Conservation (phyloP, 2,329 filamentous ascomycete species). For the Verticillium klebahnii region DNA sequence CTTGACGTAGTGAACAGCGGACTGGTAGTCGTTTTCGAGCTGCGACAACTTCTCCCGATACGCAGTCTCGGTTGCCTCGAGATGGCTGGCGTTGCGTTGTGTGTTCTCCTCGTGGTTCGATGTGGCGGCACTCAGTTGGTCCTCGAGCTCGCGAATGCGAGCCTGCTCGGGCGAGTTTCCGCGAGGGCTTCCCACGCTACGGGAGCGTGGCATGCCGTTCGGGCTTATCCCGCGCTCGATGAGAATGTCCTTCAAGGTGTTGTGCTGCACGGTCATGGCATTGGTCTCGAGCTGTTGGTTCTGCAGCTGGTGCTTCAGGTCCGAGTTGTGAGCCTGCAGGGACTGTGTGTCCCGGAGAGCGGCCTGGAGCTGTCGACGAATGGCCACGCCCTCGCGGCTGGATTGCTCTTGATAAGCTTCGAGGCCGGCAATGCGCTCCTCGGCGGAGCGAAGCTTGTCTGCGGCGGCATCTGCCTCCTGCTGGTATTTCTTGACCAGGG, state of each 20-base stretch:
- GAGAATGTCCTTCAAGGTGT: constrained; percentile 87
- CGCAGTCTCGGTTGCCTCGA: constrained; percentile 79
- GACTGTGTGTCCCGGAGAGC: constrained; percentile 78
- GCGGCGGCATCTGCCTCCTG: constrained; percentile 80
- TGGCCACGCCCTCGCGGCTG: constrained; percentile 84
- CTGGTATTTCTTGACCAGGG: constrained; percentile 82
- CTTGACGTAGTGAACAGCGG: constrained; percentile 95
- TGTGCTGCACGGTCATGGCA: constrained; percentile 86
- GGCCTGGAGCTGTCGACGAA: constrained; percentile 84
- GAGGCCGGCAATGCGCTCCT: constrained; percentile 93
- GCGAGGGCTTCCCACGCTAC: constrained; percentile 67
- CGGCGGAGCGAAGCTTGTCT: constrained; percentile 84
- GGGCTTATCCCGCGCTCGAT: constrained; percentile 83
- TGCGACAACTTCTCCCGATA: constrained; percentile 93
- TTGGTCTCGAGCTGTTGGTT: constrained; percentile 91
- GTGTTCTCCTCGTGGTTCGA: constrained; percentile 85
- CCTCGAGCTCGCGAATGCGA: constrained; percentile 79
- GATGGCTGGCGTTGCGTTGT: constrained; percentile 68
- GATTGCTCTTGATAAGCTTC: constrained; percentile 97
- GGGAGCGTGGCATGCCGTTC: constrained; percentile 64
- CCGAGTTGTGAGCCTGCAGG: constrained; percentile 75
- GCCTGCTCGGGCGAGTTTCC: constrained; percentile 76
- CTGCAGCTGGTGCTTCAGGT: constrained; percentile 77
- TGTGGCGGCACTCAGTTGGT: constrained; percentile 72
- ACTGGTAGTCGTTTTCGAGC: constrained; percentile 95